Conservation (phyloP, 2,329 filamentous ascomycete species). For the Capronia americana region DNA sequence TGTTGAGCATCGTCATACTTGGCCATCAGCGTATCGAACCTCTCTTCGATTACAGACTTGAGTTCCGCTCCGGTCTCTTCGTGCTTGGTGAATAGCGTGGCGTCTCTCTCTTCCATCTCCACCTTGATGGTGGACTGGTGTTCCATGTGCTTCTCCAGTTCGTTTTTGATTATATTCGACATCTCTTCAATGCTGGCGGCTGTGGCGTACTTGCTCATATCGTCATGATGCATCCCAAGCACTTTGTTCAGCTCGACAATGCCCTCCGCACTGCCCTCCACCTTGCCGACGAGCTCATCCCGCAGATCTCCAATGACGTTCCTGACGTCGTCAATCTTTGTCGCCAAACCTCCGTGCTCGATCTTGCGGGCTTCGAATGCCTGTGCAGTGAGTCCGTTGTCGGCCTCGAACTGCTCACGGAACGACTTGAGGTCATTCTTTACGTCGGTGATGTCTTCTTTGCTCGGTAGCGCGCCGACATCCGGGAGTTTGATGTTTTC, state of each 20-base stretch:
- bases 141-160: constrained; percentile 85
- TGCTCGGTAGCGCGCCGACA: constrained; percentile 72
- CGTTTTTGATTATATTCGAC: constrained; percentile 76
- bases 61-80: constrained; percentile 65
- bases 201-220: constrained; percentile 53
- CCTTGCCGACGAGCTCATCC: constrained; percentile 74
- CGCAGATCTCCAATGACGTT: constrained; percentile 78
- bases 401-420: constrained; percentile 69
- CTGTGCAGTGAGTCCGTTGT: constrained; percentile 76
- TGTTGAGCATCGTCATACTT: constrained; percentile 89
- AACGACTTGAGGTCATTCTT: constrained; percentile 74
- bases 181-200: constrained; percentile 72
- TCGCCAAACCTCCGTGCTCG: constrained; percentile 78
- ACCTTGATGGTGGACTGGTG: constrained; percentile 80
- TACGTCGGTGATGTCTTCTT: constrained; percentile 75
- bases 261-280: constrained; percentile 75
- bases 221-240: constrained; percentile 72
- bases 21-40: constrained; percentile 77
- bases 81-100: constrained; percentile 63
- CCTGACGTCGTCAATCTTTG: constrained; percentile 81
- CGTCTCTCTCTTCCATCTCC: constrained; percentile 71
- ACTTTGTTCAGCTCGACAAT: constrained; percentile 61
- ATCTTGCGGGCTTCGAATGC: constrained; percentile 83
- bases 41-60: constrained; percentile 70
- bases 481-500: constrained; percentile 76